Conservation (phyloP, 176 grass and related monocot species). For the Rhynchospora breviuscula region DNA sequence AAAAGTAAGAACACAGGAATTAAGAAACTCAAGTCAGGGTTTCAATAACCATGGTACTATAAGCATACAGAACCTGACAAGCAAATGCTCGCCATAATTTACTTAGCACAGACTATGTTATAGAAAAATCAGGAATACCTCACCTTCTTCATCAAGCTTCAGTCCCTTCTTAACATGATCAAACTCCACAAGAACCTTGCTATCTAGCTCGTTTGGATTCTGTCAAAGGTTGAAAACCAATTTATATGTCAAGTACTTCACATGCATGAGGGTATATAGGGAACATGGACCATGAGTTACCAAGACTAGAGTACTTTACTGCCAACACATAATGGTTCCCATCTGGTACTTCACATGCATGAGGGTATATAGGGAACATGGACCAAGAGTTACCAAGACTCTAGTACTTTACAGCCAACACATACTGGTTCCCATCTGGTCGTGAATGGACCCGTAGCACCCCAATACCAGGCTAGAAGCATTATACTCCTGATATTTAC, state of each 20-base stretch:
- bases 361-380: neutral
- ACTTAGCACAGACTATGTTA: neutral
- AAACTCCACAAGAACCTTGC: slow-evolving; percentile 72
- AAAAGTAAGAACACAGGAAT: neutral
- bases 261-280: slow-evolving; percentile 4
- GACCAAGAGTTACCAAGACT: neutral
- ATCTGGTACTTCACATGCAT: slow-evolving; percentile 1
- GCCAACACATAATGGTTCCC: too few relatives aligned
- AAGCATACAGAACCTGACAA: neutral
- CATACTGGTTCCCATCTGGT: neutral
- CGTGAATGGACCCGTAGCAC: neutral
- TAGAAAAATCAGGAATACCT: neutral
- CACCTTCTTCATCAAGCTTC: slow-evolving; percentile 97
- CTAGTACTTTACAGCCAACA: neutral
- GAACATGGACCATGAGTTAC: neutral
- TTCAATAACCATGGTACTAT: neutral
- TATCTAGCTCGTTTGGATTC: slow-evolving; percentile 91
- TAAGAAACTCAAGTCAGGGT: neutral
- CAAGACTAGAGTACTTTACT: neutral
- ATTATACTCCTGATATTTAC: too few relatives aligned
- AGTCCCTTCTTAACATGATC: slow-evolving; percentile 92
- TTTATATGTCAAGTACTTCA: slow-evolving; percentile 1
- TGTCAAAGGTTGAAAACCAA: slow-evolving; percentile 30
- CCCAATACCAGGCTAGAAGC: neutral
- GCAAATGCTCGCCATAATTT: neutral